Conservation (phyloP, 306 rosid species). For the Spatholobus suberectus region DNA sequence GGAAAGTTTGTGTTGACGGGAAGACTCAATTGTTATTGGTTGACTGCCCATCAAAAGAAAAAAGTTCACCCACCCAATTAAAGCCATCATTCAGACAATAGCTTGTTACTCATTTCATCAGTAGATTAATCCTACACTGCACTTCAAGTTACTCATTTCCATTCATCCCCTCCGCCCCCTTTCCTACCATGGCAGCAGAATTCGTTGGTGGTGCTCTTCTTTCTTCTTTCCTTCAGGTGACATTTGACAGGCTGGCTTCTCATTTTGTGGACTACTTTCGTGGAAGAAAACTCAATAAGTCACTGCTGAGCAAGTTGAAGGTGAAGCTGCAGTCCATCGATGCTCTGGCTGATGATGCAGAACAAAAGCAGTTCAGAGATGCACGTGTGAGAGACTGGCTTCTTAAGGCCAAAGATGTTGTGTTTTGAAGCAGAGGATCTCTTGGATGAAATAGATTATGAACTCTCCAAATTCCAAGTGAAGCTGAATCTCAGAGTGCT, state of each 20-base stretch:
- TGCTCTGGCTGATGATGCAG: not conserved
- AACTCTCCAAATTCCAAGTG: not conserved
- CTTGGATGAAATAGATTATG: not conserved
- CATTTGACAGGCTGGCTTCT: no score
- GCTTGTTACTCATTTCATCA: not conserved
- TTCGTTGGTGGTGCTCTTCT: no score
- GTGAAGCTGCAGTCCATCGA: not conserved
- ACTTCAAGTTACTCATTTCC: no score
- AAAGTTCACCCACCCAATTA: not conserved
- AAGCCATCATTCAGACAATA: not conserved
- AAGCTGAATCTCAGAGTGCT: not conserved
- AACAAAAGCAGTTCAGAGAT: not conserved
- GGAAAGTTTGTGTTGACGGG: not conserved
- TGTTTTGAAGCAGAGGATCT: not conserved
- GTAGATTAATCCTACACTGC: not conserved
- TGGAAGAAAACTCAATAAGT: not conserved
- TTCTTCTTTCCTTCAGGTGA: no score
- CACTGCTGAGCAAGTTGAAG: not conserved
- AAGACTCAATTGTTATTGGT: not conserved
- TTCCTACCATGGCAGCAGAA: no score
- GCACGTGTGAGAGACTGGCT: not conserved
- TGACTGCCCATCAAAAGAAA: not conserved
- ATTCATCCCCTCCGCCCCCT: no score
- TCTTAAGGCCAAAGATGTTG: not conserved
- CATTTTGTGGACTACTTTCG: not conserved